phyloP scores from a whole-genome alignment of 306 rosid genomes.

The Trichosanthes truncata region DNA sequence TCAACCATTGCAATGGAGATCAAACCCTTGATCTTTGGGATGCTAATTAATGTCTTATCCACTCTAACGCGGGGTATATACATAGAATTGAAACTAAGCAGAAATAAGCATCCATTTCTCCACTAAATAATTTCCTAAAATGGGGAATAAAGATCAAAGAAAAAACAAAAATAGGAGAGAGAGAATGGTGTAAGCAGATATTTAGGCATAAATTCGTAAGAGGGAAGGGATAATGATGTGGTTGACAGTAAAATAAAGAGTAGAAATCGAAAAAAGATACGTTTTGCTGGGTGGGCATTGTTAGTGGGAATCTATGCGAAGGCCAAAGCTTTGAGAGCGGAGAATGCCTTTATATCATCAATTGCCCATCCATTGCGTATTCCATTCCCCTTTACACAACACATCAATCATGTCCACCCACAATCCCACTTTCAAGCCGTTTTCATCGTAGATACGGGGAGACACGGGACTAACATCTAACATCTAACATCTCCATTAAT shows the following conservation, averaged over 20 bases:
- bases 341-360: background rate
- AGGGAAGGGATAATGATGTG: background rate
- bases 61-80: too few relatives aligned
- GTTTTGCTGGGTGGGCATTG: background rate
- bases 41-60: too few relatives aligned
- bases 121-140: background rate
- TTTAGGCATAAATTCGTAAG: background rate
- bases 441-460: background rate
- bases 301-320: slow-evolving; percentile 10
- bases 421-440: background rate
- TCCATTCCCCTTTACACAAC: background rate
- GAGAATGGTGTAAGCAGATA: background rate
- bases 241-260: background rate
- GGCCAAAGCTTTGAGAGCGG: background rate
- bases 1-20: too few relatives aligned
- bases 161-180: background rate
- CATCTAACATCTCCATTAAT: background rate
- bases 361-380: background rate
- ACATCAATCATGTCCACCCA: background rate
- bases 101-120: background rate
- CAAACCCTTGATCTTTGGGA: too few relatives aligned
- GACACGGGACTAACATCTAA: background rate
- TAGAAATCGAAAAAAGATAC: background rate
- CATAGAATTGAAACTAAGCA: too few relatives aligned
- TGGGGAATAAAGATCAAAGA: background rate